A percentile compares a stretch with the other conserved stretches of the same genome.
These are phyloP conservation scores for Exophiala oligosperma DNA, from an alignment of 2,329 filamentous ascomycete species.

Conservation along the genomic window DNA sequence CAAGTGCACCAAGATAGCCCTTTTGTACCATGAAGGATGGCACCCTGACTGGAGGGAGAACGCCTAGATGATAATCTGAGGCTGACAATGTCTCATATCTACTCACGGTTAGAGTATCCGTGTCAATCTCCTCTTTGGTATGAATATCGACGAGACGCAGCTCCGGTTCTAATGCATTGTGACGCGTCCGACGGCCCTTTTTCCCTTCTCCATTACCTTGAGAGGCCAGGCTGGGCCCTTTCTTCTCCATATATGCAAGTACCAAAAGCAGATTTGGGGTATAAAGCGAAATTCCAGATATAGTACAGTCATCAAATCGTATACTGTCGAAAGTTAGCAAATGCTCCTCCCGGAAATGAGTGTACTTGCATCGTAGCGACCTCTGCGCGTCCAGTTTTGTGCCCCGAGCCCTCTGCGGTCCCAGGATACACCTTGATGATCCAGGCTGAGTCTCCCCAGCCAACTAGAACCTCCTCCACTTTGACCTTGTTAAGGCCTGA, in stretches of 20 bases:
- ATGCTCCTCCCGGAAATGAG: neutral
- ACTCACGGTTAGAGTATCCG: constrained; percentile 81
- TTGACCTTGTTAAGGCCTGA: constrained; percentile 43
- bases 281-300: constrained; percentile 96
- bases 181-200: constrained; percentile 54
- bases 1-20: constrained; percentile 75
- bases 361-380: constrained; percentile 85
- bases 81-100: constrained; percentile 83
- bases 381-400: constrained; percentile 75
- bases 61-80: constrained; percentile 86
- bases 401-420: constrained; percentile 66
- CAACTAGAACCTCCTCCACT: constrained; percentile 80
- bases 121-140: constrained; percentile 79
- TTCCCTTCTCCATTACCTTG: constrained; percentile 43
- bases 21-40: constrained; percentile 64
- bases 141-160: constrained; percentile 85
- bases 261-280: constrained; percentile 87
- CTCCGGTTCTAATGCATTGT: constrained; percentile 82
- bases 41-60: constrained; percentile 74
- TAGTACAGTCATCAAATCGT: constrained; percentile 87
- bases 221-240: constrained; percentile 65
- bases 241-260: constrained; percentile 81
- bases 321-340: constrained; percentile 57
- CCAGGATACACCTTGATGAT: constrained; percentile 86
- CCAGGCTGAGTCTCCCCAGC: constrained; percentile 97